Evolutionary conservation across 2,329 filamentous ascomycete species (phyloP).

Genomic region (Aphanoascus verrucosus): DNA sequence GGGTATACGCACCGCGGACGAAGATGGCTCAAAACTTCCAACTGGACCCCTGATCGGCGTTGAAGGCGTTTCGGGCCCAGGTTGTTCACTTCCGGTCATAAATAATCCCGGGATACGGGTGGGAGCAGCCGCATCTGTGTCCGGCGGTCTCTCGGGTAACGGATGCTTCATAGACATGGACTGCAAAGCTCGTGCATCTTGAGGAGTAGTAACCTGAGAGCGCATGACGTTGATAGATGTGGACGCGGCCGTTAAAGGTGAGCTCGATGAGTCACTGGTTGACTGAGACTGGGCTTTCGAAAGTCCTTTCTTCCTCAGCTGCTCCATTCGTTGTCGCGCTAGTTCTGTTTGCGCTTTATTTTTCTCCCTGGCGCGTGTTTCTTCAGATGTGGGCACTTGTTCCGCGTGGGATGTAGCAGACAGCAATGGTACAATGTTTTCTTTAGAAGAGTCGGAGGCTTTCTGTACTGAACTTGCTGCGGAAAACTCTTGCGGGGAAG

Average conservation of each 20-base stretch:
- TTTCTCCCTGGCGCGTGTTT: conserved; percentile 32
- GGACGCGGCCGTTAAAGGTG: conserved; percentile 9
- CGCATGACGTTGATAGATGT: conserved; percentile 4
- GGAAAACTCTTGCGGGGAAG: neutral
- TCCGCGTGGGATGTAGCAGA: conserved; percentile 1
- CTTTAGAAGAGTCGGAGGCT: neutral
- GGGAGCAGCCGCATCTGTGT: conserved; percentile 21
- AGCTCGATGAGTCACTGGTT: conserved; percentile 9
- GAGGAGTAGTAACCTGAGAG: conserved; percentile 14
- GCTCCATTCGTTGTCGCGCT: conserved; percentile 67
- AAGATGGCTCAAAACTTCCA: conserved; percentile 6
- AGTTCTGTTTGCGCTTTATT: conserved; percentile 61
- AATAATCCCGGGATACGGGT: conserved; percentile 44
- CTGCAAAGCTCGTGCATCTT: conserved; percentile 6
- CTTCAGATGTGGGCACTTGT: conserved; percentile 5
- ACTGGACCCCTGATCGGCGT: neutral
- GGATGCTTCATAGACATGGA: conserved; percentile 24
- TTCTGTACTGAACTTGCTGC: neutral
- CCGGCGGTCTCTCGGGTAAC: conserved; percentile 30
- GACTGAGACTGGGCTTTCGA: conserved; percentile 30
- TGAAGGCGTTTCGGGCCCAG: neutral
- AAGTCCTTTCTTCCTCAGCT: conserved; percentile 48
- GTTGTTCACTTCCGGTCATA: conserved; percentile 29
- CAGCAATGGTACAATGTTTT: neutral
- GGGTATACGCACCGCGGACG: conserved; percentile 17